Conservation (phyloP, 2,329 filamentous ascomycete species). For the Exophiala phaeomuriformis region DNA sequence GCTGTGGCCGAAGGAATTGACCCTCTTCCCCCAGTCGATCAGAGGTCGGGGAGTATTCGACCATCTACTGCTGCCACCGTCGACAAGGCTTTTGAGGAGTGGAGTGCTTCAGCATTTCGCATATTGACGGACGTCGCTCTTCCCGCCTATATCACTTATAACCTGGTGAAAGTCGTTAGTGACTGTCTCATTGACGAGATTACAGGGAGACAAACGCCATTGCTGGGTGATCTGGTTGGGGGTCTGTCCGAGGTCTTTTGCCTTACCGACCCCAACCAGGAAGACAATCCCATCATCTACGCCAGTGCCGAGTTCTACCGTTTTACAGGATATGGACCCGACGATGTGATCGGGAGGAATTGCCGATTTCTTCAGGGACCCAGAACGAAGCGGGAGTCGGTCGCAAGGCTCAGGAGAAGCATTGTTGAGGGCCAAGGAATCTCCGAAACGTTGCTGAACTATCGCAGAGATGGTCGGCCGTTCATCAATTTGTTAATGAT, state of each 20-base stretch:
- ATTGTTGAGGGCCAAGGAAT: conserved; percentile 36
- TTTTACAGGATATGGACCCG: conserved; percentile 37
- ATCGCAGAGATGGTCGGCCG: conserved; percentile 31
- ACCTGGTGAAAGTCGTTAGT: conserved; percentile 35
- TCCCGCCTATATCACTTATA: conserved; percentile 38
- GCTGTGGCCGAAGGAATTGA: conserved; percentile 34
- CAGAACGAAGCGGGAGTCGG: conserved; percentile 31
- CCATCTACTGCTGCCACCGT: conserved; percentile 31
- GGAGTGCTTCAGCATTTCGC: conserved; percentile 30
- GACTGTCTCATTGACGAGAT: conserved; percentile 41
- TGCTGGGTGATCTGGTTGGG: conserved; percentile 37
- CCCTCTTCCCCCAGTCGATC: conserved; percentile 24
- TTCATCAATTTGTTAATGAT: conserved; percentile 32
- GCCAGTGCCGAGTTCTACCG: conserved; percentile 42
- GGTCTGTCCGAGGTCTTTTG: conserved; percentile 42
- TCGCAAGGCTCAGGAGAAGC: conserved; percentile 34
- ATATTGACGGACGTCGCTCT: conserved; percentile 37
- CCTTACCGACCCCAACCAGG: conserved; percentile 37
- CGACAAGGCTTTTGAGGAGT: conserved; percentile 34
- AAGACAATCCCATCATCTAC: conserved; percentile 42
- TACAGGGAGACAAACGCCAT: conserved; percentile 35
- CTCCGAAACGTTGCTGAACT: conserved; percentile 41
- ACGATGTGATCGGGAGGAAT: conserved; percentile 40
- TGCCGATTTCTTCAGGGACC: conserved; percentile 42
- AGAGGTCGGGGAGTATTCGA: neutral